Base-by-base conservation (phyloP, 169 alveolate genomes). In the Cryptosporidium xiaoi region DNA sequence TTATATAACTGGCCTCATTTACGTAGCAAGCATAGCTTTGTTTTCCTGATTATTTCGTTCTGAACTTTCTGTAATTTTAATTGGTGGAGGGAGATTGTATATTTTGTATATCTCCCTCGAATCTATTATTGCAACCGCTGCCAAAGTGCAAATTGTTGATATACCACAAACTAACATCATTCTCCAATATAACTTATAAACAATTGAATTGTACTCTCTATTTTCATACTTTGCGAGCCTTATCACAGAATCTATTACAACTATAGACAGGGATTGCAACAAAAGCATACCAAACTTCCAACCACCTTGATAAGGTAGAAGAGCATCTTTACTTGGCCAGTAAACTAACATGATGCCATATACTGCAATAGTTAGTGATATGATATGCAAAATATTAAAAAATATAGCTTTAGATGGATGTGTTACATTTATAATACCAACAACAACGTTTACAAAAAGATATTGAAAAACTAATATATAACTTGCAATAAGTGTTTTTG, bases 271-370 rank as follows among this genome's bases (percentile, higher is more conserved):
- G 29, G 87, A 60, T 5, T 40, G 69, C 27, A 60, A 36, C 3
- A 77, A 24, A 34, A 77, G 64, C 4, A 77, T 56, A 15, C 87
- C 87, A 60, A 77, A 62, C 18, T 77, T 77, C 87, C 87, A 77
- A 16, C 87, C 87, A 1, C 87, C 87, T 29, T 77, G 87, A 60
- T 77, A 77, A 36, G 87, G 87, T n/a, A 55, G 87, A 1, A 77
- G 51, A 13, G 87, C 87, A 6, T 77, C 87, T 36, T 62, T 77
- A 40, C 87, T 77, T 5, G 87, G 87, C 87, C 87, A 77, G 16
- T 77, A 77, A 77, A 77, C 51, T 7, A 77, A 71, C 87, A 77
- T 77, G 1, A 77, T 58, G 16, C 87, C 87, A 46, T 77, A 77
- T 40, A 60, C 34, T 46, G 71, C 33, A 40, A 56, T 77, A 24